Percentiles rank a stretch among this genome's conserved stretches.
Conservation (phyloP, 129 eudicot species). For the Calendula officinalis region DNA sequence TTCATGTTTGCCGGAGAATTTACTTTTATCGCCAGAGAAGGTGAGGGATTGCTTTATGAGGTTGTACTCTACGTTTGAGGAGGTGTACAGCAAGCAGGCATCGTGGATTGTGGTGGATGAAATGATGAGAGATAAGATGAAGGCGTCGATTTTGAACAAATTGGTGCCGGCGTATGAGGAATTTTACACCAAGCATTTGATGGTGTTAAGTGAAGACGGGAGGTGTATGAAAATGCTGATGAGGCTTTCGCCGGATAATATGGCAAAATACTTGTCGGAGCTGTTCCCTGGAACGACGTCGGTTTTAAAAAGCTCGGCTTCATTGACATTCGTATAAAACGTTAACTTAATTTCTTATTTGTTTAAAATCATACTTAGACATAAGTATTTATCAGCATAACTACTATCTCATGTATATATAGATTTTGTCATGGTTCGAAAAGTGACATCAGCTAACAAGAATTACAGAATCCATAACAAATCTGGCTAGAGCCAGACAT, state of each 20-base stretch:
- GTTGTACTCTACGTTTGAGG: constrained; percentile 49
- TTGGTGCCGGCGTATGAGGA: constrained; percentile 43
- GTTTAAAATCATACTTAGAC: neutral
- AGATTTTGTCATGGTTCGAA: constrained; percentile 57
- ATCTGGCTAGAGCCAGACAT: neutral
- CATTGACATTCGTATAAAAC: neutral
- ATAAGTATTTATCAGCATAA: too few relatives aligned
- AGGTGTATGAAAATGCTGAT: constrained; percentile 31
- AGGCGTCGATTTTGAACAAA: constrained; percentile 40
- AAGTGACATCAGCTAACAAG: constrained; percentile 61
- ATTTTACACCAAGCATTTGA: constrained; percentile 40
- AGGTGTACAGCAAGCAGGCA: constrained; percentile 53
- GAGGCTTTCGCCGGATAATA: constrained; percentile 55
- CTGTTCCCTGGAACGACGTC: constrained; percentile 27
- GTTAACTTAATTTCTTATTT: neutral
- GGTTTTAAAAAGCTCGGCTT: constrained; percentile 15
- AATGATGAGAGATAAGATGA: constrained; percentile 55
- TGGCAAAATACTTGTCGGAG: constrained; percentile 40
- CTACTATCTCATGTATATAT: too few relatives aligned
- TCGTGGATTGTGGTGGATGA: constrained; percentile 53
- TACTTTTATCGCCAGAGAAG: constrained; percentile 31
- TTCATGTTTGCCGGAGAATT: constrained; percentile 32
- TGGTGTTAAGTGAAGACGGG: constrained; percentile 28
- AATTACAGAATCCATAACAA: constrained; percentile 12
- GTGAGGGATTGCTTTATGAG: constrained; percentile 45